Base-by-base conservation (phyloP, 192 early-diverging fungal species). In the Linderina pennispora region DNA sequence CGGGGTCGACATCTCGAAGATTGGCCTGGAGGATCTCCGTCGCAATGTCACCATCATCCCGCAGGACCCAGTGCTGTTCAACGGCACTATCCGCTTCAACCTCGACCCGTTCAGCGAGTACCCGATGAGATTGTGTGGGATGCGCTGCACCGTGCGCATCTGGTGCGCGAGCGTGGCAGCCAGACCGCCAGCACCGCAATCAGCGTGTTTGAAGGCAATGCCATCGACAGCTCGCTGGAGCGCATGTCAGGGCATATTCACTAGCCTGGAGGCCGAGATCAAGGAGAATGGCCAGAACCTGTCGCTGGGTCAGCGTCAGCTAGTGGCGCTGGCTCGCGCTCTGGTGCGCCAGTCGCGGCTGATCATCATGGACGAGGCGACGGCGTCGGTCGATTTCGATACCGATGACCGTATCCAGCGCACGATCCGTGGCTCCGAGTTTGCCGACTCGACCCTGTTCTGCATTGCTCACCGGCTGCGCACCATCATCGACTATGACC, bases 401-500 rank as follows among this genome's bases (percentile, higher is more conserved):
- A 94, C 90, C 0, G 94, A 98, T 53, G 76, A 76, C n/a, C 75
- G 75, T 31, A 94, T 97, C 59, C 94, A 97, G 63, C 55, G 61
- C 16, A 90, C 91, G 0, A 93, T 98, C 43, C 84, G 90, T 23
- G 53, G 65, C 22, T 78, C 84, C 43, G 76, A 82, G 40, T 89
- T 92, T 62, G 62, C 67, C 25, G 54, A 82, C 36, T 77, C 81
- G 3, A 88, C 94, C 1, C 55, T 98, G 24, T 56, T 98, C 18
- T 85, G 82, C 39, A 89, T 98, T 58, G 94, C 94, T 6, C 94
- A 97, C 56, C 80, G 91, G 31, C 56, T 92, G 41, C 73, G 82
- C 42, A 91, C 91, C 0, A 79, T 94, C 33, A 84, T 83, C 7
- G 86, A 86, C 55, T 92, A 90, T 52, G 90, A 94, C 59, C 74